Evolutionary conservation across 1,284 basidiomycete genomes (phyloP).

Genomic region (Ceratobasidium sp.): DNA sequence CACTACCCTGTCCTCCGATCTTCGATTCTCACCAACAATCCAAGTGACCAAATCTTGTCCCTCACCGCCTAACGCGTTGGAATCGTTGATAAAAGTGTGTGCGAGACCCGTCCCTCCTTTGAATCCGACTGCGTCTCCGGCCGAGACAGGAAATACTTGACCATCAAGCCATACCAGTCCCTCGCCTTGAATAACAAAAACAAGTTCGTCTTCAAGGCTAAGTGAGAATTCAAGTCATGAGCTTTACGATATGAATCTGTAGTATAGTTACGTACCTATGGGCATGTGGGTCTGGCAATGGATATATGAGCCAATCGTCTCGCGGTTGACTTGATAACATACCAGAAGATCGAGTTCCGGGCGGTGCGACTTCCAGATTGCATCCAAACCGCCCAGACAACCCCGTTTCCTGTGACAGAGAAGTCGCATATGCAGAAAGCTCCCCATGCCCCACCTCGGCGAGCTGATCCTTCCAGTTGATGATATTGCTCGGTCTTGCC

Average conservation of each 20-base stretch:
- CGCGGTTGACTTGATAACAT: background rate
- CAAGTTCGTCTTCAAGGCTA: constrained; percentile 45
- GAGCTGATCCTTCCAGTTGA: constrained; percentile 40
- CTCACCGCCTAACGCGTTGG: constrained; percentile 39
- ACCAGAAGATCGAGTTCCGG: constrained; percentile 45
- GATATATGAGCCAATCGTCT: background rate
- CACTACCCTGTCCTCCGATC: constrained; percentile 42
- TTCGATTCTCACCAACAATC: constrained; percentile 44
- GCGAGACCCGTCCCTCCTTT: constrained; percentile 45
- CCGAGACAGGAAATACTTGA: constrained; percentile 40
- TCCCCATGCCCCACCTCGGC: constrained; percentile 43
- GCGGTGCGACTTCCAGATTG: constrained; percentile 44
- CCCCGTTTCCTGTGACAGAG: constrained; percentile 44
- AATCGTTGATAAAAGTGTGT: constrained; percentile 45
- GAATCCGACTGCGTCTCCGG: constrained; percentile 45
- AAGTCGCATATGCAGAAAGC: constrained; percentile 43
- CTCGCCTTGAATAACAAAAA: constrained; percentile 43
- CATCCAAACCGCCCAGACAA: constrained; percentile 44
- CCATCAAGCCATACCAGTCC: constrained; percentile 45
- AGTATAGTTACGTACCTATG: constrained; percentile 36
- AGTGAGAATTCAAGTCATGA: constrained; percentile 24
- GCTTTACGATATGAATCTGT: constrained; percentile 36
- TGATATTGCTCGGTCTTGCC: constrained; percentile 44
- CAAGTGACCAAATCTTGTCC: constrained; percentile 44
- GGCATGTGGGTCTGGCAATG: constrained; percentile 43